Percentiles rank a stretch among this genome's conserved stretches.
These are phyloP conservation scores for Pseudopediastrum boryanum DNA, from an alignment of 139 green algal genomes.

Conservation along the genomic window DNA sequence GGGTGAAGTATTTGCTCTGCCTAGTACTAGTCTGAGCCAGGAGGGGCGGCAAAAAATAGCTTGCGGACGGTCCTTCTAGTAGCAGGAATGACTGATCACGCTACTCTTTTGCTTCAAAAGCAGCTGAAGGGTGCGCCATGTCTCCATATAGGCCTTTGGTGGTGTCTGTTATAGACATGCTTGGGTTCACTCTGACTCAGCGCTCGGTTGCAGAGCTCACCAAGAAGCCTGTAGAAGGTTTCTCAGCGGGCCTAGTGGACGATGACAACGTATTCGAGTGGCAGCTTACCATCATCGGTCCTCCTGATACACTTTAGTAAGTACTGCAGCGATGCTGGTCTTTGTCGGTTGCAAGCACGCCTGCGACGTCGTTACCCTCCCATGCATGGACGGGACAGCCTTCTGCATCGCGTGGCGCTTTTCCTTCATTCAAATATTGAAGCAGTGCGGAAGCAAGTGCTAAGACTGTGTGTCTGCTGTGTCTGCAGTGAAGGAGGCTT, in stretches of 20 bases:
- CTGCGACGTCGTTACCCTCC: background rate
- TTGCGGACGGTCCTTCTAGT: too few relatives aligned
- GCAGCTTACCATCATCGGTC: conserved; percentile 97
- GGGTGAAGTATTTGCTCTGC: too few relatives aligned
- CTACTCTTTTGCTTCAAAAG: conserved; percentile 85
- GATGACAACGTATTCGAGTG: conserved; percentile 99
- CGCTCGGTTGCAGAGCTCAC: conserved; percentile 93
- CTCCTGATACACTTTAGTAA: conserved; percentile 97
- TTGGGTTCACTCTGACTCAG: too few relatives aligned
- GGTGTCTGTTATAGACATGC: too few relatives aligned
- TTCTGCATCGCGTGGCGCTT: too few relatives aligned
- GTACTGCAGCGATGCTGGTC: conserved; percentile 20
- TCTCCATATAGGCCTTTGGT: too few relatives aligned
- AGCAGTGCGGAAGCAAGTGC: too few relatives aligned
- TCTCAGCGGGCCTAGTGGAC: conserved; percentile 96
- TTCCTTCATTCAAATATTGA: too few relatives aligned
- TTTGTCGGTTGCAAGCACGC: background rate
- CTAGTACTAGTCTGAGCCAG: too few relatives aligned
- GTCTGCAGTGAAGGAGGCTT: conserved; percentile 95
- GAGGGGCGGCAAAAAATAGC: too few relatives aligned
- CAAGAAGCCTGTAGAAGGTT: conserved; percentile 97
- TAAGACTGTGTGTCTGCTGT: conserved; percentile 6
- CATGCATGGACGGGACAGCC: too few relatives aligned
- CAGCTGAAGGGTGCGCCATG: conserved; percentile 87
- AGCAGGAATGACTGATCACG: conserved; percentile 66